These are phyloP conservation scores for Diaporthe longicolla DNA, from an alignment of 2,329 filamentous ascomycete species.

Conservation along the genomic window DNA sequence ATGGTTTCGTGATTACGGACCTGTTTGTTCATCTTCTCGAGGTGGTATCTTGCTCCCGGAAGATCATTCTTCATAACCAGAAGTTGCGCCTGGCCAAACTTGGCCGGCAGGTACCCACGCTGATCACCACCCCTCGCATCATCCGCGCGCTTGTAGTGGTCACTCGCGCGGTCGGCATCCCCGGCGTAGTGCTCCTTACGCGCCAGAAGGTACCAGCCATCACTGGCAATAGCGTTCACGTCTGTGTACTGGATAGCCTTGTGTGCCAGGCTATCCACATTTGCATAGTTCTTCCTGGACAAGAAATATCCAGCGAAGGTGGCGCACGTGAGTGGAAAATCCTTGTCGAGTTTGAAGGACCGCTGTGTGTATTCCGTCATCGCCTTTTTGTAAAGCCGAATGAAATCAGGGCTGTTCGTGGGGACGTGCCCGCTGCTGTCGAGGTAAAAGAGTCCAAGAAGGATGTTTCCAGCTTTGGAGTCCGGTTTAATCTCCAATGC, in stretches of 20 bases:
- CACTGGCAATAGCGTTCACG: conserved; percentile 95
- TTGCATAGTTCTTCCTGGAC: conserved; percentile 82
- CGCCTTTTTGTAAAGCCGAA: conserved; percentile 87
- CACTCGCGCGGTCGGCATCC: conserved; percentile 80
- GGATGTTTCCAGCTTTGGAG: conserved; percentile 90
- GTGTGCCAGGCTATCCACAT: conserved; percentile 88
- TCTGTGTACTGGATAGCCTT: conserved; percentile 97
- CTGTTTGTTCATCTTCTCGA: conserved; percentile 90
- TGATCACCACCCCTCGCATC: conserved; percentile 93
- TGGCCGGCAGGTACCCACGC: conserved; percentile 90
- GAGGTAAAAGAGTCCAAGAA: conserved; percentile 91
- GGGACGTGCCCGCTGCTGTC: conserved; percentile 87
- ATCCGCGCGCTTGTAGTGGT: conserved; percentile 92
- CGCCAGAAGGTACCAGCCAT: conserved; percentile 96
- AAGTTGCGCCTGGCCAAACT: conserved; percentile 93
- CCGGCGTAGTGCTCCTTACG: conserved; percentile 90
- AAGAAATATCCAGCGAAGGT: conserved; percentile 94
- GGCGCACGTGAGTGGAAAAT: conserved; percentile 88
- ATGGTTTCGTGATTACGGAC: conserved; percentile 89
- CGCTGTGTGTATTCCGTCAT: conserved; percentile 96
- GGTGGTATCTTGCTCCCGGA: conserved; percentile 90
- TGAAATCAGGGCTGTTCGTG: conserved; percentile 87
- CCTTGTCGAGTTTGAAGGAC: conserved; percentile 93
- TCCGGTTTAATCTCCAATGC: conserved; percentile 84
- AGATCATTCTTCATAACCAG: conserved; percentile 87